Evolutionary conservation across 495 filamentous ascomycete genomes (phyloP).

Genomic region (Thermochaetoides thermophila): DNA sequence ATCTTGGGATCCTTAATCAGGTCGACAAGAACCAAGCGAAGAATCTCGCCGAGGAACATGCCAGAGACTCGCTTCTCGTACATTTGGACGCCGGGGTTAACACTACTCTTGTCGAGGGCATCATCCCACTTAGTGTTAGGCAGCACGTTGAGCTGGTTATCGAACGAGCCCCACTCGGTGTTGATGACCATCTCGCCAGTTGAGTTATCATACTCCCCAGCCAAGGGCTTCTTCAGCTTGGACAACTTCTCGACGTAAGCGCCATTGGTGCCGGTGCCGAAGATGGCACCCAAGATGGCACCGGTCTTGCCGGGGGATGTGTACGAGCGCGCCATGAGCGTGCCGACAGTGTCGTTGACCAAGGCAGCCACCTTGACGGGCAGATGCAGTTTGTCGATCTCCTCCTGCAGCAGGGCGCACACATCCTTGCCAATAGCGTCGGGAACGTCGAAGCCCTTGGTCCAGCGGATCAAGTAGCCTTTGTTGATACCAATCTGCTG

Average conservation of each 20-base stretch:
- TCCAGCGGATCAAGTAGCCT: constrained; percentile 87
- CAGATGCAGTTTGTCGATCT: constrained; percentile 74
- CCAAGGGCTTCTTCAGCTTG: constrained; percentile 51
- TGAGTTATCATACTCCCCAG: constrained; percentile 56
- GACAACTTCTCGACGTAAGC: constrained; percentile 71
- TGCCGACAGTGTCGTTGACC: constrained; percentile 96
- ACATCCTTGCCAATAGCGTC: constrained; percentile 92
- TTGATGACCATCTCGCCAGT: constrained; percentile 96
- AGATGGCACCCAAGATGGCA: constrained; percentile 82
- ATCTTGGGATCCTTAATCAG: constrained; percentile 46
- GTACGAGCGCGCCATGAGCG: constrained; percentile 93
- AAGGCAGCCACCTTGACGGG: constrained; percentile 87
- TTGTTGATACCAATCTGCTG: constrained; percentile 88
- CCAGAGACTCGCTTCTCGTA: constrained; percentile 97
- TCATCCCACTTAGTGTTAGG: constrained; percentile 76
- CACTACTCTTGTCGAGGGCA: constrained; percentile 59
- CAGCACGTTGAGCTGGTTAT: constrained; percentile 77
- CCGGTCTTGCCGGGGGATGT: constrained; percentile 77
- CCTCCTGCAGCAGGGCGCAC: constrained; percentile 74
- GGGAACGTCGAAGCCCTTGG: constrained; percentile 91
- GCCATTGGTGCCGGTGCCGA: constrained; percentile 89
- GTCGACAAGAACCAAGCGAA: constrained; percentile 58
- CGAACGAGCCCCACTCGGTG: constrained; percentile 96
- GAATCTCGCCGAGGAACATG: constrained; percentile 95
- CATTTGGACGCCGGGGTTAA: constrained; percentile 95